Evolutionary conservation across 106 monocot species (phyloP), one percentile per base, ranked within the genome.

Genomic region (Phalaenopsis equestris): DNA sequence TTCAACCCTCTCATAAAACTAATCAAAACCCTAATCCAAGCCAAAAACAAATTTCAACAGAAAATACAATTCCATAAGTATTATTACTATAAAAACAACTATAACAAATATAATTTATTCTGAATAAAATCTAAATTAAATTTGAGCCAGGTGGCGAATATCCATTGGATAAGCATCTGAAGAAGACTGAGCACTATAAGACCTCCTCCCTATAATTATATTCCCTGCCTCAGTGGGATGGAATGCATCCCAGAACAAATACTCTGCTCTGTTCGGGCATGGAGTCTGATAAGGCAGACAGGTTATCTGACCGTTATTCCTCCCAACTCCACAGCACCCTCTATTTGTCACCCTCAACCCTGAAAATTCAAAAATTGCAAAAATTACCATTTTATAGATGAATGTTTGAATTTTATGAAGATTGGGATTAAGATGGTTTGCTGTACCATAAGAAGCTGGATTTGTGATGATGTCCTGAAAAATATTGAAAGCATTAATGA

Each of bases 281-380:
- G 96, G 96, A 9, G 89, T 85, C 67, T 94, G 92, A 17, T 75
- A 85, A 12, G 96, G 96, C 6, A 97, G 86, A 80, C 97, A 97
- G 2, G 94, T 97, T 7, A 94, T 89, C 64, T 97, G 94, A 3
- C 97, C 97, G 41, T 92, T 92, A 80, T 97, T 94, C 86, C 88
- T 94, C 37, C 97, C 97, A 5, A 97, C 92, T 19, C 97, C 97
- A 57, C 97, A 97, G 75, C 97, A 97, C 23, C 97, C 97, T 19
- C 57, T 80, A 43, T 97, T 92, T 0, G 84, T 90, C 1, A 94
- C 94, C 18, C 15, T 80, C 42, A 97, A 85, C 2, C 93, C 96
- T 96, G 82, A 61, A 21, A 61, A 58, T 19, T 58, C 2, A 61
- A n/a, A 61, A 61, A 21, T 45, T 30, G 6, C 43, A 45, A 45